These are phyloP conservation scores for Mycena epipterygia DNA, from an alignment of 768 basidiomycete genomes.

Conservation along the genomic window DNA sequence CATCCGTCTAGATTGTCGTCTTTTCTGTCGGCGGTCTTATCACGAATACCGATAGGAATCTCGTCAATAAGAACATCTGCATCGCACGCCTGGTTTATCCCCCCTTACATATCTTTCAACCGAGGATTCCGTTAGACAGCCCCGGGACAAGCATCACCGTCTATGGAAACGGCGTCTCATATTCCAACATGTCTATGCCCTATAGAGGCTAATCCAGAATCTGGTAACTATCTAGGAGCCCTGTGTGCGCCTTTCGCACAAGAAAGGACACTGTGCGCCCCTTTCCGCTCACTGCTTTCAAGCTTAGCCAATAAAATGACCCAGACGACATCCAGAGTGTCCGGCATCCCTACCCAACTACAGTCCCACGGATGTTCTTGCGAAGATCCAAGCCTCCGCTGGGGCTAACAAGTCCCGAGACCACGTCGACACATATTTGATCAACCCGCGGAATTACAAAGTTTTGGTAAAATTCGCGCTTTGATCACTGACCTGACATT, in stretches of 20 bases:
- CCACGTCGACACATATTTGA: slow-evolving; percentile 43
- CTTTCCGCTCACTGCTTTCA: too few species aligned
- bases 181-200: too few species aligned
- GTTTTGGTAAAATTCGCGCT: slow-evolving; percentile 51
- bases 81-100: slow-evolving; percentile 43
- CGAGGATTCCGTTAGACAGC: slow-evolving; percentile 42
- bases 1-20: slow-evolving; percentile 49
- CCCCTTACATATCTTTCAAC: neutral
- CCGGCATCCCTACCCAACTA: too few species aligned
- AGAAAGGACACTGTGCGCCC: too few species aligned
- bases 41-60: slow-evolving; percentile 46
- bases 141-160: slow-evolving; percentile 54
- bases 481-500: slow-evolving; percentile 45
- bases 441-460: slow-evolving; percentile 5
- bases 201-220: too few species aligned
- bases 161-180: slow-evolving; percentile 51
- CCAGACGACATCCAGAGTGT: slow-evolving; percentile 40
- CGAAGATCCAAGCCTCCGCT: too few species aligned
- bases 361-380: too few species aligned
- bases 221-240: too few species aligned
- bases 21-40: slow-evolving; percentile 53
- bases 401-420: slow-evolving; percentile 43
- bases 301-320: slow-evolving; percentile 49
- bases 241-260: too few species aligned
- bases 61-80: slow-evolving; percentile 47